Evolutionary conservation across 1,284 basidiomycete genomes (phyloP).

Genomic region (Pseudomicrostroma phylloplanum): DNA sequence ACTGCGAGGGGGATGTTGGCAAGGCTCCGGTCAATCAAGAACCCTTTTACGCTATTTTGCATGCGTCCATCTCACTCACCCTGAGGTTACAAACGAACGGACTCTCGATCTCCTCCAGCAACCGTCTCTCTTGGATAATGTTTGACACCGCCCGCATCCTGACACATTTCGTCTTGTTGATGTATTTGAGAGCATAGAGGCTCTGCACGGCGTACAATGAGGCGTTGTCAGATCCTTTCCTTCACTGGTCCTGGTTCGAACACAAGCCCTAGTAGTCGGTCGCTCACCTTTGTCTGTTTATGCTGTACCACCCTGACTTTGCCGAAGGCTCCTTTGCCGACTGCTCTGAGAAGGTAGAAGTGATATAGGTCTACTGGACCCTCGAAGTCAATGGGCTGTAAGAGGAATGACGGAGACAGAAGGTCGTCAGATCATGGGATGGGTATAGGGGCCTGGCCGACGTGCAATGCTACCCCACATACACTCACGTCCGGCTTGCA

Average conservation of each 20-base stretch:
- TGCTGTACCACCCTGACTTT: slow-evolving; percentile 99
- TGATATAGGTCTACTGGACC: slow-evolving; percentile 95
- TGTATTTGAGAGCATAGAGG: slow-evolving; percentile 94
- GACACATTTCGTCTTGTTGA: slow-evolving; percentile 92
- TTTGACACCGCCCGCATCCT: slow-evolving; percentile 97
- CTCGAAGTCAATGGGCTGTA: slow-evolving; percentile 91
- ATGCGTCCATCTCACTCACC: slow-evolving; percentile 13
- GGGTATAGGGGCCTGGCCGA: background rate
- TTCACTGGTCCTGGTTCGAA: background rate
- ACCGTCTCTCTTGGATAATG: slow-evolving; percentile 70
- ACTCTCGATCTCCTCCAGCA: slow-evolving; percentile 71
- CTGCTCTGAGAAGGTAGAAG: slow-evolving; percentile 84
- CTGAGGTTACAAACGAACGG: slow-evolving; percentile 88
- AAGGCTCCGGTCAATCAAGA: slow-evolving; percentile 3
- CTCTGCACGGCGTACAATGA: slow-evolving; percentile 12
- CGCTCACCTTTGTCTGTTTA: slow-evolving; percentile 79
- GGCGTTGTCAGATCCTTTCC: background rate
- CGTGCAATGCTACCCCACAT: background rate
- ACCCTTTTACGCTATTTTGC: background rate
- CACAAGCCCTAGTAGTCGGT: background rate
- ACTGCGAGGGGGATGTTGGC: slow-evolving; percentile 47
- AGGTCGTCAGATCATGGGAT: background rate
- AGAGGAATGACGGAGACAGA: background rate
- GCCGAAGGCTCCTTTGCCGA: slow-evolving; percentile 96
- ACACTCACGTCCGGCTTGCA: slow-evolving; percentile 53